phyloP scores from a whole-genome alignment of 148 eudicot species.

The Vaccinium macrocarpon region DNA sequence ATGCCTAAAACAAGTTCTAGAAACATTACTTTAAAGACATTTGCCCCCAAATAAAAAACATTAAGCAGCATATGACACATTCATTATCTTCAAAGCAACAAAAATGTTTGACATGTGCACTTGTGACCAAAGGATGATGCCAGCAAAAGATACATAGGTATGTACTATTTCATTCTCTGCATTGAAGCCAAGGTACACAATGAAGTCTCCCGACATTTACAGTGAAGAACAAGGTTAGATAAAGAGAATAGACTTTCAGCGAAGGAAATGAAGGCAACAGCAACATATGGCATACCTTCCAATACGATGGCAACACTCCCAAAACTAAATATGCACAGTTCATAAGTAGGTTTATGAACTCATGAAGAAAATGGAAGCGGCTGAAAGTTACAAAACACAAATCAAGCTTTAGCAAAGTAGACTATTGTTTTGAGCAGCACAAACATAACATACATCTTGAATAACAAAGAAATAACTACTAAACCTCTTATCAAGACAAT shows the following conservation, averaged over 20 bases:
- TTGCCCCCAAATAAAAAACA: too few relatives aligned
- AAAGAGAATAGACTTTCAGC: conserved; percentile 8
- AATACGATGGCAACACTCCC: conserved; percentile 82
- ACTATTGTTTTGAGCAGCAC: neutral
- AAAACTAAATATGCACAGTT: conserved; percentile 80
- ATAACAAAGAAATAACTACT: conserved; percentile 6
- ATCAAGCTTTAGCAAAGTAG: conserved; percentile 17
- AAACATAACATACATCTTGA: neutral
- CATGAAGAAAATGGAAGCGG: conserved; percentile 86
- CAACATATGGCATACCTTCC: conserved; percentile 60
- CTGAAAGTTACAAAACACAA: conserved; percentile 45
- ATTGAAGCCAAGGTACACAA: conserved; percentile 55
- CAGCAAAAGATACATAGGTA: conserved; percentile 86
- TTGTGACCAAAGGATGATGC: conserved; percentile 98
- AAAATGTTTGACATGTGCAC: conserved; percentile 31
- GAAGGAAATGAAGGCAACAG: conserved; percentile 1
- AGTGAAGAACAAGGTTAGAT: conserved; percentile 11
- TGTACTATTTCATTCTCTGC: conserved; percentile 88
- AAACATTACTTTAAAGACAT: neutral
- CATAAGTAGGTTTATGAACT: conserved; percentile 77
- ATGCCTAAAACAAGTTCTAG: neutral
- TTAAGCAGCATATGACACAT: neutral
- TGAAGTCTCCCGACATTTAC: conserved; percentile 67
- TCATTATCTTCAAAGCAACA: conserved; percentile 1
- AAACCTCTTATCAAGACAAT: conserved; percentile 95